These are phyloP conservation scores for Drechslera avenae DNA, from an alignment of 2,329 filamentous ascomycete genomes.

Conservation along the genomic window DNA sequence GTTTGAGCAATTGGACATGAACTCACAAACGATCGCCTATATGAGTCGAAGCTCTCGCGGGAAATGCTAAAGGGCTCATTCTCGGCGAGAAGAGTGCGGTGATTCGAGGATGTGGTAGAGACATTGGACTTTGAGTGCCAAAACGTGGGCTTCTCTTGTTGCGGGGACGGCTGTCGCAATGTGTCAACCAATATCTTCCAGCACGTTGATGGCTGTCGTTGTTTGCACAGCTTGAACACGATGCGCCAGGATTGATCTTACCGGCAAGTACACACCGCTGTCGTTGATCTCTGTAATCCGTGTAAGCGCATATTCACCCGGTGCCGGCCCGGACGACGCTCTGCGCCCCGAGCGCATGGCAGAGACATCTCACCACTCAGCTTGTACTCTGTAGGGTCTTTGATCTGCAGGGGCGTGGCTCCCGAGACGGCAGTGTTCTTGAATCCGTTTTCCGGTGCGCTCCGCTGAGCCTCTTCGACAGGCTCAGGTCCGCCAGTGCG, in stretches of 20 bases:
- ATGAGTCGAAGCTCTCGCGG: constrained; percentile 95
- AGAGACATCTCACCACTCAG: constrained; percentile 53
- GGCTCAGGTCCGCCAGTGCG: constrained; percentile 43
- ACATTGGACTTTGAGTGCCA: constrained; percentile 64
- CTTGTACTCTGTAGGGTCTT: constrained; percentile 57
- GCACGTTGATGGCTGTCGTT: constrained; percentile 1
- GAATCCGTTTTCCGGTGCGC: constrained; percentile 40
- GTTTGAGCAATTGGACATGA: neutral
- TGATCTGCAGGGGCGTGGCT: constrained; percentile 51
- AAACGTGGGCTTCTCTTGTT: constrained; percentile 79
- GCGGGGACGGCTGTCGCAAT: constrained; percentile 70
- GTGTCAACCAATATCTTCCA: constrained; percentile 27
- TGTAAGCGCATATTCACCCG: constrained; percentile 32
- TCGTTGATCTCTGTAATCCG: constrained; percentile 81
- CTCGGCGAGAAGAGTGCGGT: constrained; percentile 72
- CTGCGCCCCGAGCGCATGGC: constrained; percentile 8
- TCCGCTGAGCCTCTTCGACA: constrained; percentile 40
- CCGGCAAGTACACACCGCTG: constrained; percentile 91
- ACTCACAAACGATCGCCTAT: constrained; percentile 90
- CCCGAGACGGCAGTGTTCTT: constrained; percentile 43
- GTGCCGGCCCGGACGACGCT: constrained; percentile 7
- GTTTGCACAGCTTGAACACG: constrained; percentile 1
- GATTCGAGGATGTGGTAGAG: constrained; percentile 60
- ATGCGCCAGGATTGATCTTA: constrained; percentile 54
- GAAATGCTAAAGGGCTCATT: constrained; percentile 96